Conservation (phyloP, 768 basidiomycete species). For the Paxillus rubicundulus region DNA sequence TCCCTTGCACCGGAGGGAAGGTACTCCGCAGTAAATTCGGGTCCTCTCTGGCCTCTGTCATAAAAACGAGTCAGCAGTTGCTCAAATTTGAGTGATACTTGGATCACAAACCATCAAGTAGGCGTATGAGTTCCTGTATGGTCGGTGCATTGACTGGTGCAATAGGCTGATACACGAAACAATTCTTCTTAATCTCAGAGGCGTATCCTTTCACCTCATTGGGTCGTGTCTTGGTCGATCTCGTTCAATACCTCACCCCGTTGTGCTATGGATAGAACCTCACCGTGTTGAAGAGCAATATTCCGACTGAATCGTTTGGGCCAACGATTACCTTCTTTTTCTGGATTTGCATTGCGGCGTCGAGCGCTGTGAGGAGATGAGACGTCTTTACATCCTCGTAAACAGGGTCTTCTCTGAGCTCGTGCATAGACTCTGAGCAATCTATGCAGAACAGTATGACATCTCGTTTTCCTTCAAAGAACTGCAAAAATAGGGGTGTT, state of each 20-base stretch:
- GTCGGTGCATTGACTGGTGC: slow-evolving; percentile 74
- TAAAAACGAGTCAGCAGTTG: slow-evolving; percentile 3
- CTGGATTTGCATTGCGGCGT: slow-evolving; percentile 82
- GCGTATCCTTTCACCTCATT: slow-evolving; percentile 37
- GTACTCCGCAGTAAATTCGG: slow-evolving; percentile 49
- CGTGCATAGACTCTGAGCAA: slow-evolving; percentile 87
- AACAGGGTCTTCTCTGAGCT: slow-evolving; percentile 58
- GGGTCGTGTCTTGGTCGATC: slow-evolving; percentile 17
- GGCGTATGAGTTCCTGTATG: slow-evolving; percentile 72
- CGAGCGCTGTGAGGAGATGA: slow-evolving; percentile 75
- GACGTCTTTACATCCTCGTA: slow-evolving; percentile 69
- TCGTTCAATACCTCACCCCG: not conserved
- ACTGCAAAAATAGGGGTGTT: slow-evolving; percentile 38
- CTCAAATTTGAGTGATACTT: not conserved
- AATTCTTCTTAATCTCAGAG: slow-evolving; percentile 66
- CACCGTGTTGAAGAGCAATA: slow-evolving; percentile 91
- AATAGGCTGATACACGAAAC: slow-evolving; percentile 74
- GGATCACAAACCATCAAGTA: slow-evolving; percentile 74
- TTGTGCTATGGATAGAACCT: slow-evolving; percentile 23
- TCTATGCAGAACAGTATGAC: slow-evolving; percentile 96
- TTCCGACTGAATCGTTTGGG: slow-evolving; percentile 87
- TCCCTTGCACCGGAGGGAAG: slow-evolving; percentile 64
- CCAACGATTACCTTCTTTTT: slow-evolving; percentile 88
- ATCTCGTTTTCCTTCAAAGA: slow-evolving; percentile 73
- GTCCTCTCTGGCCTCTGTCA: slow-evolving; percentile 63